Conservation (phyloP, 2,329 filamentous ascomycete genomes). For the Incumbomyces delicatus region DNA sequence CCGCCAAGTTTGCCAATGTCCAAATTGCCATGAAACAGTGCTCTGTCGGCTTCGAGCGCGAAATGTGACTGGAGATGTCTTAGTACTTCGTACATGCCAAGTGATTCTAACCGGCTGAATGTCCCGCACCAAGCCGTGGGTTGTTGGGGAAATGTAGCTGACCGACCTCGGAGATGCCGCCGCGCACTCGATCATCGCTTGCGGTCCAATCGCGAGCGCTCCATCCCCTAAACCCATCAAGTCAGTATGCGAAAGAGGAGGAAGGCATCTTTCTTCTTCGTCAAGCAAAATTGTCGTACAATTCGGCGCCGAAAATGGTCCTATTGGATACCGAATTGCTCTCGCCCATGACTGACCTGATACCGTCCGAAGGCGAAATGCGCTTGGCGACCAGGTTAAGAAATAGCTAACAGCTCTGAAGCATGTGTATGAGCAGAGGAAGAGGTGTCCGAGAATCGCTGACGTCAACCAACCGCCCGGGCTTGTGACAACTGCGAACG, state of each 20-base stretch:
- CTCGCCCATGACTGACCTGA: too few species aligned
- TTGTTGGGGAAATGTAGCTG: background rate
- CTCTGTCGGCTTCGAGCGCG: conserved; percentile 30
- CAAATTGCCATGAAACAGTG: conserved; percentile 56
- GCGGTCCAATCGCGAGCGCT: conserved; percentile 52
- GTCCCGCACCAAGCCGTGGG: conserved; percentile 4
- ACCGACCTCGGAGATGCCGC: conserved; percentile 52
- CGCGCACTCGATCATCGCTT: conserved; percentile 68
- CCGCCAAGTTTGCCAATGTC: conserved; percentile 68
- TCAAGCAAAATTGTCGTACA: background rate
- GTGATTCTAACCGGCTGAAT: conserved; percentile 8
- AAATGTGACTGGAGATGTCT: conserved; percentile 37
- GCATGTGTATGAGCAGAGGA: too few species aligned
- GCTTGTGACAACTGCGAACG: too few species aligned
- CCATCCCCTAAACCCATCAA: conserved; percentile 38
- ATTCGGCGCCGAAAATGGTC: background rate
- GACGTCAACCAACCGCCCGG: too few species aligned
- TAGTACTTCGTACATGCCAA: conserved; percentile 8
- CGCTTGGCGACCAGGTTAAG: too few species aligned
- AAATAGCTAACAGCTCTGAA: too few species aligned
- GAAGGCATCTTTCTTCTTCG: background rate
- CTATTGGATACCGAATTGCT: background rate
- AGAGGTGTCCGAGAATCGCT: too few species aligned
- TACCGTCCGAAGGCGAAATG: too few species aligned
- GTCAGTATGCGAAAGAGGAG: background rate